Base-by-base conservation (phyloP, 2,329 filamentous ascomycete species). In the Aspergillus transmontanensis region DNA sequence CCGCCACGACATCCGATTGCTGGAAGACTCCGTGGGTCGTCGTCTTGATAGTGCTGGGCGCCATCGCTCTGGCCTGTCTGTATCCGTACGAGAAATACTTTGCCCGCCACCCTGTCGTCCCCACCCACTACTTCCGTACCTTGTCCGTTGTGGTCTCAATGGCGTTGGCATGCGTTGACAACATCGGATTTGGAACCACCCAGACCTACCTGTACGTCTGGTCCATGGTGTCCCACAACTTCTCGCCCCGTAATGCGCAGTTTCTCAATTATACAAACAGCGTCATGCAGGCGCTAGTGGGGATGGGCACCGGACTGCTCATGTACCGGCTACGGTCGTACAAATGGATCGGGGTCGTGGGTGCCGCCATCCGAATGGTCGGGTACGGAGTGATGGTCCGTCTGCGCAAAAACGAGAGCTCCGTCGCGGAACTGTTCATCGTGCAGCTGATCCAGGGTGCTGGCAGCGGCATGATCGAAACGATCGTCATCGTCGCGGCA, bases 361-460 rank as follows among this genome's bases (percentile, higher is more conserved):
- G 80, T 5, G 74, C 77, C 1, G 60, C 75, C 2, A 66, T 85
- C 36, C 80, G 82, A 12, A 68, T 83, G 11, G 66, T 84, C 36
- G 83, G 83, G 6, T 84, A 85, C 62, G 82, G 81, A 4, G 68
- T 84, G 34, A 85, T 85, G 83, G 75, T 84, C 34, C 77, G 83
- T 2, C 76, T 85, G 10, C 78, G 82, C 4, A 81, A 75, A 0
- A 74, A 77, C 54, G 67, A 75, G 43, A 84, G 81, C 68, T 78
- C 78, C 4, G 65, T 73, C 0, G 80, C 75, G 9, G 83, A 85
- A 69, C 74, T 85, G 1, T 82, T 84, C 65, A 65, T 80, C 30
- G 80, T 83, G 1, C 83, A 85, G 66, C 69, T 80, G 14, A 65
- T 85, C 11, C 83, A 85, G 66, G 83, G 83, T 2, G 66, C 81